phyloP scores from a whole-genome alignment of 2,329 filamentous ascomycete genomes.

The Ascochyta pisi region DNA sequence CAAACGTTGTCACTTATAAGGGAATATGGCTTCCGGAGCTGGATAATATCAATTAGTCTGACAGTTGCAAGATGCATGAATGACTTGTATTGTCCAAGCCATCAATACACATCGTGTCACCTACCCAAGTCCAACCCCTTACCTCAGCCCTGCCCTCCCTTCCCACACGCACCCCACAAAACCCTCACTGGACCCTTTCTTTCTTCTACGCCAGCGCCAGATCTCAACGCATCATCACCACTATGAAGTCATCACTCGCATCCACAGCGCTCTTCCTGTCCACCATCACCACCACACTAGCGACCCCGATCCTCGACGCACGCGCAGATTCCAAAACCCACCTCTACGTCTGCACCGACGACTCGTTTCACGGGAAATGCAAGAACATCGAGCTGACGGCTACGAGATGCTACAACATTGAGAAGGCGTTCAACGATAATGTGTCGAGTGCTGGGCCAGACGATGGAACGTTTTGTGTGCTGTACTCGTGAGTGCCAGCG shows the following conservation, averaged over 20 bases:
- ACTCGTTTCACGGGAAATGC: constrained; percentile 25
- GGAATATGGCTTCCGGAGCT: no score
- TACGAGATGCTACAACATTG: constrained; percentile 18
- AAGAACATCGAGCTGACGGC: constrained; percentile 21
- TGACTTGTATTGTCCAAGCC: not conserved
- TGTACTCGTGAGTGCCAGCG: constrained; percentile 26
- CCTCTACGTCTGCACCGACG: constrained; percentile 28
- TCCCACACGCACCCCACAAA: not conserved
- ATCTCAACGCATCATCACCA: not conserved
- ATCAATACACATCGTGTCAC: constrained; percentile 1
- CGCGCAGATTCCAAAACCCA: constrained; percentile 17
- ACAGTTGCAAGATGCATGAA: not conserved
- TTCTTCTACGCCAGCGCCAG: not conserved
- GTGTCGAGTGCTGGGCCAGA: constrained; percentile 31
- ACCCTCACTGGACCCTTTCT: not conserved
- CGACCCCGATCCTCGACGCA: not conserved
- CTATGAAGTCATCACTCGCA: not conserved
- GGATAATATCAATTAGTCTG: not conserved
- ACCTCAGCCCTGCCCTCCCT: not conserved
- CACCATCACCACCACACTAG: not conserved
- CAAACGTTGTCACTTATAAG: no score
- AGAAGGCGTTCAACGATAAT: constrained; percentile 16
- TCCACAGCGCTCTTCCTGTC: not conserved
- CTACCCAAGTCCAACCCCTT: constrained; percentile 4
- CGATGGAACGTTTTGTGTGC: constrained; percentile 30